Conservation (phyloP, 2,329 filamentous ascomycete genomes). For the Paraphaeosphaeria sporulosa region DNA sequence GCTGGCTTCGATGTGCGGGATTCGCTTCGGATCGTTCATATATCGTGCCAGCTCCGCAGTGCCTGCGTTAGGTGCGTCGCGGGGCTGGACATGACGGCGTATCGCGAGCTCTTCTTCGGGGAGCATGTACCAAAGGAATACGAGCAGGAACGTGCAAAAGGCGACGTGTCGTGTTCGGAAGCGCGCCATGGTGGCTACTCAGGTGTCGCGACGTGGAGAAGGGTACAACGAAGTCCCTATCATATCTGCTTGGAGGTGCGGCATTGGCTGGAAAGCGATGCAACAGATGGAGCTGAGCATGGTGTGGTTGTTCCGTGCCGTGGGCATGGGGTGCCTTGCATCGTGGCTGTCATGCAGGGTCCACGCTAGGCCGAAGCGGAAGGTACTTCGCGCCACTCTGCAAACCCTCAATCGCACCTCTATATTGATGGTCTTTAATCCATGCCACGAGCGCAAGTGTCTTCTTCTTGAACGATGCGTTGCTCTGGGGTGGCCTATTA, state of each 20-base stretch:
- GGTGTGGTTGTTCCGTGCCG: neutral
- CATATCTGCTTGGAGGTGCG: neutral
- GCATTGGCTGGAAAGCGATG: neutral
- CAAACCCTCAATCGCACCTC: neutral
- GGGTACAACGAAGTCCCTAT: neutral
- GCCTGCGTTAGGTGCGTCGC: constrained; percentile 22
- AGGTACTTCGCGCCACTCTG: neutral
- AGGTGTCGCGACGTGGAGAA: constrained; percentile 13
- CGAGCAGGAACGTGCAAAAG: constrained; percentile 32
- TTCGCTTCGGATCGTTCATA: constrained; percentile 39
- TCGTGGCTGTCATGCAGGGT: neutral
- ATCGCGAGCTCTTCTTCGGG: constrained; percentile 24
- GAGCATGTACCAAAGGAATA: constrained; percentile 39
- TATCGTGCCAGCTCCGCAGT: constrained; percentile 36
- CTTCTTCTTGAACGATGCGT: no score
- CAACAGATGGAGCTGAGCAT: constrained; percentile 1
- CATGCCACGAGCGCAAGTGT: no score
- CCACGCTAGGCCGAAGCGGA: neutral
- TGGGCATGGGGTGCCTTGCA: constrained; percentile 4
- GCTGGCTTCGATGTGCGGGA: constrained; percentile 32
- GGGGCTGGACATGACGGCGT: constrained; percentile 13
- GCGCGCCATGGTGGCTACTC: constrained; percentile 32
- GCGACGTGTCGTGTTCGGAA: constrained; percentile 38
- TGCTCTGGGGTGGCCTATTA: no score
- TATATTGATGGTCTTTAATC: neutral